Conservation (phyloP, 495 filamentous ascomycete genomes). For the Paragyromitra xinjiangensis region DNA sequence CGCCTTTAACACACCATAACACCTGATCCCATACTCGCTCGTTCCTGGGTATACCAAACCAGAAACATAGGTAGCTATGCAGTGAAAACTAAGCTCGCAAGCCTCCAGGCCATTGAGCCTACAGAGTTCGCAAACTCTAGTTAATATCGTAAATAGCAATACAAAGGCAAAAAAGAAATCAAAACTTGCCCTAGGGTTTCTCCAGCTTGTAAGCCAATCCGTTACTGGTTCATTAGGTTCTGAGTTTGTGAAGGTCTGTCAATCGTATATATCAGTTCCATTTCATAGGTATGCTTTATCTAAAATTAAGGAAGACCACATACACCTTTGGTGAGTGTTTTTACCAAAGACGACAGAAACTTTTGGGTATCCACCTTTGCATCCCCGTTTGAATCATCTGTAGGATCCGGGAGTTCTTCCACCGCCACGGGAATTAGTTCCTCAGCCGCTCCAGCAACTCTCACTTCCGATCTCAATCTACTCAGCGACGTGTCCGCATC, state of each 20-base stretch:
- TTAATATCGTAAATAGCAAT: constrained; percentile 5
- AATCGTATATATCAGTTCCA: constrained; percentile 12
- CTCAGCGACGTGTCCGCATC: constrained; percentile 9
- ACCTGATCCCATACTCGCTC: neutral
- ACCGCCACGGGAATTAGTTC: neutral
- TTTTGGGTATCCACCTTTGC: constrained; percentile 30
- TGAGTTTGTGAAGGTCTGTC: constrained; percentile 18
- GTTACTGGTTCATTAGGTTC: constrained; percentile 18
- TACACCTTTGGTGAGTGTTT: constrained; percentile 17
- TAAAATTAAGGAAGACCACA: neutral
- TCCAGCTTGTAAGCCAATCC: constrained; percentile 49
- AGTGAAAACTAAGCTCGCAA: constrained; percentile 24
- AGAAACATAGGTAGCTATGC: neutral
- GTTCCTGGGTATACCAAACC: neutral
- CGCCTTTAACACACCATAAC: neutral
- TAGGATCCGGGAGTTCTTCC: constrained; percentile 29
- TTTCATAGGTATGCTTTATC: neutral
- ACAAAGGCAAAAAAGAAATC: neutral
- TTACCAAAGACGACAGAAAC: constrained; percentile 23
- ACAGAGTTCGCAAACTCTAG: neutral
- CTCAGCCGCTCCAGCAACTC: neutral
- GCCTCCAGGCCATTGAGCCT: constrained; percentile 47
- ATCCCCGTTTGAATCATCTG: constrained; percentile 32
- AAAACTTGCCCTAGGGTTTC: constrained; percentile 42
- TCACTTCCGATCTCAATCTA: constrained; percentile 8